A percentile compares a stretch with the other conserved stretches of the same genome.
phyloP scores from a whole-genome alignment of 2,329 filamentous ascomycete genomes.

The Phialemoniopsis sp. region DNA sequence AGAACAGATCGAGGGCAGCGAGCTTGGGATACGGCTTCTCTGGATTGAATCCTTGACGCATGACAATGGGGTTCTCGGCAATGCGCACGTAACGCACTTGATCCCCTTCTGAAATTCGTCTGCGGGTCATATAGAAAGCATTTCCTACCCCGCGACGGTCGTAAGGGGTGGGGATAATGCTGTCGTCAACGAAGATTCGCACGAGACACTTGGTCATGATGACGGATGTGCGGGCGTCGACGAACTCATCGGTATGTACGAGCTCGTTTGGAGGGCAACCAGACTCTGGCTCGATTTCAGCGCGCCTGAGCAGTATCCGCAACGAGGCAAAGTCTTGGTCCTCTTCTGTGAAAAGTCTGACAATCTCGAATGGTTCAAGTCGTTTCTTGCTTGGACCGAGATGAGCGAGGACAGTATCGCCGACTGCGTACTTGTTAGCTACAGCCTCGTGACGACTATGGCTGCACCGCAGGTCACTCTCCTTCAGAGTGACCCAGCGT shows the following conservation, averaged over 20 bases:
- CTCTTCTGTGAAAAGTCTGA: constrained; percentile 23
- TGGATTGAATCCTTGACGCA: constrained; percentile 56
- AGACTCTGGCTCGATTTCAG: constrained; percentile 24
- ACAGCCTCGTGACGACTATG: constrained; percentile 12
- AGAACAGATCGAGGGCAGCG: constrained; percentile 68
- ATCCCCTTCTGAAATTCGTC: constrained; percentile 11
- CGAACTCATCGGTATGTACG: constrained; percentile 45
- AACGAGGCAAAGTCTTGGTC: constrained; percentile 31
- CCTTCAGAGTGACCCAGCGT: constrained; percentile 56
- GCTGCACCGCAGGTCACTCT: constrained; percentile 52
- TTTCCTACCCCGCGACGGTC: constrained; percentile 60
- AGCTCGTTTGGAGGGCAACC: constrained; percentile 51
- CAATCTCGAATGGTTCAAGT: constrained; percentile 60
- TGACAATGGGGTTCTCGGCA: constrained; percentile 18
- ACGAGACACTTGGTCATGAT: constrained; percentile 58
- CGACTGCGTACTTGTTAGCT: constrained; percentile 31
- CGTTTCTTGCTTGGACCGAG: constrained; percentile 21
- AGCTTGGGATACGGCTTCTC: constrained; percentile 30
- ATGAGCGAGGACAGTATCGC: constrained; percentile 56
- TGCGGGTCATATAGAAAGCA: constrained; percentile 58
- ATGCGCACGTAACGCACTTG: constrained; percentile 27
- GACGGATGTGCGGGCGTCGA: constrained; percentile 25
- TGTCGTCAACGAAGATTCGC: constrained; percentile 41
- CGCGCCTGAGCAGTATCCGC: constrained; percentile 48
- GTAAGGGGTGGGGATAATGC: constrained; percentile 59